Percentiles rank a stretch among this genome's conserved stretches.
Evolutionary conservation across 202 grass and related monocot species (phyloP).

Genomic region (Setaria viridis): DNA sequence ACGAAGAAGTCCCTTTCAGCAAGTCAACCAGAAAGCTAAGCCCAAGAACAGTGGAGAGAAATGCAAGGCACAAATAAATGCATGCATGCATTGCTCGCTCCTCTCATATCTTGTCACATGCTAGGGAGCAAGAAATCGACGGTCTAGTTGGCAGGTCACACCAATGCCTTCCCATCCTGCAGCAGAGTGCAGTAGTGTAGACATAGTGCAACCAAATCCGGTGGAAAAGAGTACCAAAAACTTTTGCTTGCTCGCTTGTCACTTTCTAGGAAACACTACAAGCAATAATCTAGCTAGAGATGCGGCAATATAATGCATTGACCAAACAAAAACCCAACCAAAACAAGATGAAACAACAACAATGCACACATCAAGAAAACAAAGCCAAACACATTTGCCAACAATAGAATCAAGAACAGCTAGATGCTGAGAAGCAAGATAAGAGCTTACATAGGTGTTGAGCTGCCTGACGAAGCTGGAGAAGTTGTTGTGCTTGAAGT

Average conservation of each 20-base stretch:
- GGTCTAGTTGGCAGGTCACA: conserved; percentile 45
- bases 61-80: conserved; percentile 5
- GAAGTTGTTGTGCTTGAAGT: conserved; percentile 99
- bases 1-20: neutral
- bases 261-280: conserved; percentile 47
- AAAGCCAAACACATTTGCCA: neutral
- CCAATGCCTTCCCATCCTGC: conserved; percentile 37
- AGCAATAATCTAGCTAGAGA: neutral
- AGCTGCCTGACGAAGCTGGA: conserved; percentile 98
- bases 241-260: conserved; percentile 46
- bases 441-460: conserved; percentile 80
- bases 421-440: too few relatives aligned
- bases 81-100: neutral
- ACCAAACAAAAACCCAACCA: neutral
- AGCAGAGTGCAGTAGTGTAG: neutral
- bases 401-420: neutral
- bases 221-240: conserved; percentile 22
- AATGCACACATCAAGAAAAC: neutral
- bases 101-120: conserved; percentile 26
- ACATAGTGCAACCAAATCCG: conserved; percentile 6
- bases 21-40: neutral
- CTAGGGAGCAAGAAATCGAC: conserved; percentile 37
- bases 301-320: neutral
- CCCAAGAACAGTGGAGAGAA: conserved; percentile 2
- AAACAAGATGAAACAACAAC: neutral